Base-by-base conservation (phyloP, 2,329 filamentous ascomycete species). In the Diaporthe nobilis region DNA sequence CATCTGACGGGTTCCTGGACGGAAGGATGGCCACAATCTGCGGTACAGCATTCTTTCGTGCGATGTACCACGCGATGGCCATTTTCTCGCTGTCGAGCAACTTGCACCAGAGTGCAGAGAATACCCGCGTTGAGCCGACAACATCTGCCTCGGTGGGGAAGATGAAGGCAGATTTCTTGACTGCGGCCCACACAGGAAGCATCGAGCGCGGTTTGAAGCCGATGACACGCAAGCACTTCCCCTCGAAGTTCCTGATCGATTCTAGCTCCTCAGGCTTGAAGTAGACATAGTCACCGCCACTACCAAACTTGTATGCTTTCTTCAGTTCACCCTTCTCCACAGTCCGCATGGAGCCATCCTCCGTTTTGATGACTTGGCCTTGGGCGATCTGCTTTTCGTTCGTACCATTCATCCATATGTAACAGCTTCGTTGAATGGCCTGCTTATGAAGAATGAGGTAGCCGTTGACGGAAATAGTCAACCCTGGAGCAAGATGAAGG, bases 281-380 rank as follows among this genome's bases (percentile, higher is more conserved):
- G 67, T 93, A 90, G 63, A 99, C 91, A 65, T 95, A 95, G 78
- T 98, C 95, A 53, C 95, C 96, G 17, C 96, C 97, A 49, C 95
- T 96, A 22, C 97, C 97, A 81, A 98, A 98, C 80, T 97, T 98
- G 87, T 97, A 99, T 0, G 96, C 97, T 84, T 97, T 98, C 76
- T 94, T 94, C 28, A 97, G 90, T 80, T 98, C 95, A 4, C 86
- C 86, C 79, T 96, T 96, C 77, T 97, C 93, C 0, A 98, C 92
- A 0, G 92, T 91, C 51, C 92, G 90, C 2, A 93, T 91, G 25
- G 92, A 95, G 79, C 97, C 95, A 77, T 95, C 94, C 5, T 95
- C 93, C 73, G 96, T 89, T 74, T 92, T 91, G 1, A 92, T 92
- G 0, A 94, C 97, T 79, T 93, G 90, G 1, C 94, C 92, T 17